phyloP scores from a whole-genome alignment of 768 basidiomycete species.

The Calvatia gigantea region DNA sequence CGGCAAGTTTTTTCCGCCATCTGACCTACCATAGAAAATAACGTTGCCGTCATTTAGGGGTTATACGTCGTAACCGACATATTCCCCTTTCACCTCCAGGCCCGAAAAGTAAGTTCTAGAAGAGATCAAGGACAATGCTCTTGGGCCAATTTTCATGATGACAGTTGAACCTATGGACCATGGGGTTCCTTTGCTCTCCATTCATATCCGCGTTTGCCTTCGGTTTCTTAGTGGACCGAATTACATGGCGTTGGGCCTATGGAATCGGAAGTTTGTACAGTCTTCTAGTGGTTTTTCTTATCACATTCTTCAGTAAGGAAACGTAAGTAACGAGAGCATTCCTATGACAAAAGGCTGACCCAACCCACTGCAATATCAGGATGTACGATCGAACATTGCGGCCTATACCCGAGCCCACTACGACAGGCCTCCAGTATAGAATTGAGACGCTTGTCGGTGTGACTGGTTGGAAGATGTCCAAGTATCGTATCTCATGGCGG shows the following conservation, averaged over 20 bases:
- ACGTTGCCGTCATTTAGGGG: slow-evolving; percentile 32
- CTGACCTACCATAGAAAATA: neutral
- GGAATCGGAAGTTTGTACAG: slow-evolving; percentile 64
- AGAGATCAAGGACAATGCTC: neutral
- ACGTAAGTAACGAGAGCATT: slow-evolving; percentile 39
- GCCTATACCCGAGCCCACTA: slow-evolving; percentile 35
- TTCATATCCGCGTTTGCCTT: slow-evolving; percentile 64
- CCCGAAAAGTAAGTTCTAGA: slow-evolving; percentile 45
- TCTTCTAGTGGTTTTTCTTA: slow-evolving; percentile 50
- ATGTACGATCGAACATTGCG: slow-evolving; percentile 49
- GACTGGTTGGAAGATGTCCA: slow-evolving; percentile 47
- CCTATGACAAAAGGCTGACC: slow-evolving; percentile 41
- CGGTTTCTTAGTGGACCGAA: slow-evolving; percentile 62
- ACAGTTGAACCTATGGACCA: slow-evolving; percentile 54
- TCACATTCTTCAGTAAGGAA: slow-evolving; percentile 61
- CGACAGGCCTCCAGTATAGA: slow-evolving; percentile 39
- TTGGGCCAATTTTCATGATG: neutral
- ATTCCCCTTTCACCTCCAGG: slow-evolving; percentile 69
- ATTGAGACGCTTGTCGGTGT: slow-evolving; percentile 50
- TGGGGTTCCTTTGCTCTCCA: slow-evolving; percentile 62
- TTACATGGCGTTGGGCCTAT: slow-evolving; percentile 64
- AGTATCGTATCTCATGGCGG: neutral
- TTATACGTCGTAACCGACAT: slow-evolving; percentile 61
- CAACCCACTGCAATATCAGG: slow-evolving; percentile 33
- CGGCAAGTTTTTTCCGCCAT: neutral